Conservation (phyloP, 768 basidiomycete species). For the Amylocystis lapponica region DNA sequence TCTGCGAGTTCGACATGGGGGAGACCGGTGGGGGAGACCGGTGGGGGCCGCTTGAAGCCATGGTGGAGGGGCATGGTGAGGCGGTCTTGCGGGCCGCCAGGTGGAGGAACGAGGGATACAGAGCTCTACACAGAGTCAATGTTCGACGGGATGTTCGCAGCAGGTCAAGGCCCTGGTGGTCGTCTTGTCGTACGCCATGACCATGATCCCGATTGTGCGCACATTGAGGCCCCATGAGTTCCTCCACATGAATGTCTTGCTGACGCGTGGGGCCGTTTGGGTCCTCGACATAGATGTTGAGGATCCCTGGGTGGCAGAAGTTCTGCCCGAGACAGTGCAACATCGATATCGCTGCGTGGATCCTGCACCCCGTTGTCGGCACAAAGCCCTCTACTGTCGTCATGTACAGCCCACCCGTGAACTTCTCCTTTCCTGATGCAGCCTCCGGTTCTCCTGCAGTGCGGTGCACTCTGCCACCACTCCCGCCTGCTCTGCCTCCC, state of each 20-base stretch:
- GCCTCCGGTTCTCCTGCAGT: too few relatives aligned
- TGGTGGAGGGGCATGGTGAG: constrained; percentile 36
- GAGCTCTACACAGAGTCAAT: constrained; percentile 4
- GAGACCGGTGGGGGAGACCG: constrained; percentile 87
- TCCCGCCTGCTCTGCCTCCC: too few relatives aligned
- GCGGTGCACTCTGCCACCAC: too few relatives aligned
- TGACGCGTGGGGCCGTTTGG: constrained; percentile 66
- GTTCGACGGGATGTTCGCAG: constrained; percentile 28
- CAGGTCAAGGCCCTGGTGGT: constrained; percentile 94
- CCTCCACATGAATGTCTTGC: constrained; percentile 89
- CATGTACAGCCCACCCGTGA: constrained; percentile 96
- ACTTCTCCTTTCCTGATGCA: constrained; percentile 99
- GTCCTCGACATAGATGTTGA: constrained; percentile 95
- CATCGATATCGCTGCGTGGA: constrained; percentile 96
- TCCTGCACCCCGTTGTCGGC: constrained; percentile 93
- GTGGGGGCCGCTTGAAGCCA: constrained; percentile 33
- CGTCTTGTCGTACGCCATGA: constrained; percentile 99
- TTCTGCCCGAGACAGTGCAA: constrained; percentile 97
- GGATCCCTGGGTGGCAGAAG: constrained; percentile 95
- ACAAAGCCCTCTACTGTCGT: constrained; percentile 98
- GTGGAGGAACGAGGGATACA: constrained; percentile 6
- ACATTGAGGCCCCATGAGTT: constrained; percentile 98
- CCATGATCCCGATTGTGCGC: constrained; percentile 97
- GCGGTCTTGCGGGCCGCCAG: constrained; percentile 15
- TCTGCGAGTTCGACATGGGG: constrained; percentile 75